phyloP scores from a whole-genome alignment of 768 basidiomycete genomes.

The Boletus subparvulus region DNA sequence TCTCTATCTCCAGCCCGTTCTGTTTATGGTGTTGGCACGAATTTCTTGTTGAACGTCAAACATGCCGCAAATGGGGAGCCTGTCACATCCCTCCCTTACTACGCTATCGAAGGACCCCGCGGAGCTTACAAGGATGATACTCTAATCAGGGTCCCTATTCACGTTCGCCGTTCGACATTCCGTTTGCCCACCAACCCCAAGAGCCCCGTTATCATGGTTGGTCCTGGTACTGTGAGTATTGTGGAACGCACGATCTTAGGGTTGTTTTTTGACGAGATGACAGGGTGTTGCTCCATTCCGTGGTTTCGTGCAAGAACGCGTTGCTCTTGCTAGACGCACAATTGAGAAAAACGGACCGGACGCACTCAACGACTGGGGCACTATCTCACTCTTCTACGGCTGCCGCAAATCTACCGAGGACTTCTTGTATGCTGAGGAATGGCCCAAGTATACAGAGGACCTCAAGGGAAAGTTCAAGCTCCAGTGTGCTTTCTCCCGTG shows the following conservation, averaged over 20 bases:
- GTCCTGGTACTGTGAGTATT: slow-evolving; percentile 88
- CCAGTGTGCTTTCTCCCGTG: slow-evolving; percentile 88
- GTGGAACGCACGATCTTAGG: background rate
- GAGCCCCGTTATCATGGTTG: slow-evolving; percentile 98
- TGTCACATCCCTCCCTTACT: slow-evolving; percentile 58
- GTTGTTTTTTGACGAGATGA: slow-evolving; percentile 9
- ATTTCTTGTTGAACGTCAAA: slow-evolving; percentile 93
- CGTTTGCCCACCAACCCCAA: slow-evolving; percentile 96
- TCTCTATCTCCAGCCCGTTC: slow-evolving; percentile 56
- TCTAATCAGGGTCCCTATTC: slow-evolving; percentile 84
- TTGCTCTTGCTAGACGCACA: slow-evolving; percentile 91
- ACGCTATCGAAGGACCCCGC: slow-evolving; percentile 89
- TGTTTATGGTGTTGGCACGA: slow-evolving; percentile 90
- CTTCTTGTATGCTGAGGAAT: slow-evolving; percentile 94
- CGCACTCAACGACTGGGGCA: slow-evolving; percentile 93
- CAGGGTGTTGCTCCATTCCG: slow-evolving; percentile 99
- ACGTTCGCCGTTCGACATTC: slow-evolving; percentile 96
- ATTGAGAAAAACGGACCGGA: slow-evolving; percentile 94
- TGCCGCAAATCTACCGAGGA: slow-evolving; percentile 89
- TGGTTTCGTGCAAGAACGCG: slow-evolving; percentile 96
- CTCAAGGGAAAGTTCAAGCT: slow-evolving; percentile 90
- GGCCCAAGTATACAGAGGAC: slow-evolving; percentile 83
- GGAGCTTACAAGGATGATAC: slow-evolving; percentile 73
- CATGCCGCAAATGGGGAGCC: slow-evolving; percentile 63
- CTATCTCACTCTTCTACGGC: slow-evolving; percentile 93